These are phyloP conservation scores for Xylogone sp. DNA, from an alignment of 2,329 filamentous ascomycete species.

Conservation along the genomic window DNA sequence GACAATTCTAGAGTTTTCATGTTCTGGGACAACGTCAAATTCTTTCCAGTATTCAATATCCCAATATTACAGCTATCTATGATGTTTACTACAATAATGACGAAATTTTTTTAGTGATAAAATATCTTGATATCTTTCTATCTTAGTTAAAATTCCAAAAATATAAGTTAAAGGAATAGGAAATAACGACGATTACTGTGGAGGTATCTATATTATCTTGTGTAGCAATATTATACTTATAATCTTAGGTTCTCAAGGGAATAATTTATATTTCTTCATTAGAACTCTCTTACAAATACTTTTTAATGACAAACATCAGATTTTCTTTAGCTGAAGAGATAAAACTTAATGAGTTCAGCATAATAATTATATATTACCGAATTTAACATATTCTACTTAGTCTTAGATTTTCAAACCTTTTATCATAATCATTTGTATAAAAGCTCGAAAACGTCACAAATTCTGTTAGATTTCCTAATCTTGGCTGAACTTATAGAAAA, in stretches of 20 bases:
- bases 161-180: conserved; percentile 2
- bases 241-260: background rate
- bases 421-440: conserved; percentile 1
- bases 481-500: conserved; percentile 11
- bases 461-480: conserved; percentile 9
- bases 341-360: conserved; percentile 2
- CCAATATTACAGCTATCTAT: conserved; percentile 1
- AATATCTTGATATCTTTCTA: conserved; percentile 4
- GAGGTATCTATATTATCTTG: background rate
- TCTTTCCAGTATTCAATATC: background rate
- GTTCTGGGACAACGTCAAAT: conserved; percentile 1
- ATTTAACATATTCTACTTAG: conserved; percentile 2
- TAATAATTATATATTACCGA: background rate
- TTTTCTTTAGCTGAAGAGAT: background rate
- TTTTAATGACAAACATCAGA: background rate
- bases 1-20: background rate
- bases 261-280: background rate
- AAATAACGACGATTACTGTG: background rate
- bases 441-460: background rate
- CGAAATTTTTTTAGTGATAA: background rate
- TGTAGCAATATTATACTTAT: background rate
- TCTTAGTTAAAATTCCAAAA: conserved; percentile 1
- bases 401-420: conserved; percentile 4
- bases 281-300: background rate
- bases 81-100: conserved; percentile 2